Percentiles rank a stretch among this genome's conserved stretches.
These are phyloP conservation scores for Ascosphaera acerosa DNA, from an alignment of 2,329 filamentous ascomycete species.

Conservation along the genomic window DNA sequence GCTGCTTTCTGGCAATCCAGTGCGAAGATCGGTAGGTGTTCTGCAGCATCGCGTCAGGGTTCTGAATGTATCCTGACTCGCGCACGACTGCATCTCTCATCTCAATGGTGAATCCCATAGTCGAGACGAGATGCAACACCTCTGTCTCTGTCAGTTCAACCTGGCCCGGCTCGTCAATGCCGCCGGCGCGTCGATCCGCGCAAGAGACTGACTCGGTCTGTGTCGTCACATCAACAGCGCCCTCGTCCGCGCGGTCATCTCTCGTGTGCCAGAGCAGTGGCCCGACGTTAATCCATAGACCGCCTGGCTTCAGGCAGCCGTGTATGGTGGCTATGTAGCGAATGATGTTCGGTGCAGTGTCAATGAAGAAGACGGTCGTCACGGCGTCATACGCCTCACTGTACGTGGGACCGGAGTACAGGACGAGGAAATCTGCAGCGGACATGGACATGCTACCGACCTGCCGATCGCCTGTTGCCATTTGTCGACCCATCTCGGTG, in stretches of 20 bases:
- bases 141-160: constrained; percentile 83
- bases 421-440: constrained; percentile 73
- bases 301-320: constrained; percentile 50
- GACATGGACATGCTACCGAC: constrained; percentile 70
- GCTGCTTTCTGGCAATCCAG: constrained; percentile 71
- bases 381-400: constrained; percentile 49
- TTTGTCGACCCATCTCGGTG: constrained; percentile 23
- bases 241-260: constrained; percentile 37
- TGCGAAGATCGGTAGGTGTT: constrained; percentile 56
- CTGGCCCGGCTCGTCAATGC: constrained; percentile 69
- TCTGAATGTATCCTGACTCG: constrained; percentile 54
- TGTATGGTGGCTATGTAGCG: constrained; percentile 66
- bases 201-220: too few species aligned
- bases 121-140: constrained; percentile 47
- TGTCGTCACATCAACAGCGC: constrained; percentile 15
- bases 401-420: constrained; percentile 44
- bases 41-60: constrained; percentile 61
- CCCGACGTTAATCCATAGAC: constrained; percentile 70
- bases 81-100: constrained; percentile 29
- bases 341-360: constrained; percentile 83
- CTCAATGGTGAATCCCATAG: constrained; percentile 53
- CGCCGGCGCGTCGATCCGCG: constrained; percentile 23
- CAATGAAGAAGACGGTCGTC: constrained; percentile 82
- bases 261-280: constrained; percentile 93
- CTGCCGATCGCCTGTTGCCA: constrained; percentile 6